Conservation (phyloP, 129 eudicot species). For the Flaveria bidentis region DNA sequence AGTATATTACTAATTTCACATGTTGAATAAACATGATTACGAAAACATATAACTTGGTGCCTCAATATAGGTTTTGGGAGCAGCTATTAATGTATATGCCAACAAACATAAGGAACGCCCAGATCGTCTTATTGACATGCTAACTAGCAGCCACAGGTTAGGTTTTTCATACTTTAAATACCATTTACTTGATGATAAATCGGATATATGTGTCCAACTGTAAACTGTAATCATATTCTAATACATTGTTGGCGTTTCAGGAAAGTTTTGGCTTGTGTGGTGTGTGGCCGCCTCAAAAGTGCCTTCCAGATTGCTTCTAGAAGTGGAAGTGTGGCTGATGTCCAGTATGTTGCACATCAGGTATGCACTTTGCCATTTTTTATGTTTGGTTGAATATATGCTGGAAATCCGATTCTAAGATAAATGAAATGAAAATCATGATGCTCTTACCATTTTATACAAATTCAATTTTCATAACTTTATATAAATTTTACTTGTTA, state of each 20-base stretch:
- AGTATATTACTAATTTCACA: slow-evolving; percentile 11
- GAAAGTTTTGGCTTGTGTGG: slow-evolving; percentile 99
- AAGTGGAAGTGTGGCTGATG: slow-evolving; percentile 99
- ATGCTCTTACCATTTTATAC: background rate
- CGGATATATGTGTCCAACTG: background rate
- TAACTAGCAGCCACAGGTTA: slow-evolving; percentile 97
- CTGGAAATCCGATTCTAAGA: background rate
- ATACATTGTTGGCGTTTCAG: slow-evolving; percentile 47
- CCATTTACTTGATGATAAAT: background rate
- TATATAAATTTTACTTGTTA: background rate
- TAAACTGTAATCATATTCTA: background rate
- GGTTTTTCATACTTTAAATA: background rate
- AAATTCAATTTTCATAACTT: background rate
- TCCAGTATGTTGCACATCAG: slow-evolving; percentile 99
- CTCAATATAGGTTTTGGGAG: slow-evolving; percentile 83
- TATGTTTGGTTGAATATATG: background rate
- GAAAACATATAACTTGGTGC: background rate
- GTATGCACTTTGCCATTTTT: slow-evolving; percentile 31
- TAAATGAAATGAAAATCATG: background rate
- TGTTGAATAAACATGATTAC: background rate
- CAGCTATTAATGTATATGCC: slow-evolving; percentile 98
- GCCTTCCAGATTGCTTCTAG: slow-evolving; percentile 98
- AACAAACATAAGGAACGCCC: slow-evolving; percentile 99
- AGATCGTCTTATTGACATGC: slow-evolving; percentile 99
- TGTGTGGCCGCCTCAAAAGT: slow-evolving; percentile 96